Evolutionary conservation across 139 green algal genomes (phyloP).

Genomic region (Tetradesmus lagerheimii): DNA sequence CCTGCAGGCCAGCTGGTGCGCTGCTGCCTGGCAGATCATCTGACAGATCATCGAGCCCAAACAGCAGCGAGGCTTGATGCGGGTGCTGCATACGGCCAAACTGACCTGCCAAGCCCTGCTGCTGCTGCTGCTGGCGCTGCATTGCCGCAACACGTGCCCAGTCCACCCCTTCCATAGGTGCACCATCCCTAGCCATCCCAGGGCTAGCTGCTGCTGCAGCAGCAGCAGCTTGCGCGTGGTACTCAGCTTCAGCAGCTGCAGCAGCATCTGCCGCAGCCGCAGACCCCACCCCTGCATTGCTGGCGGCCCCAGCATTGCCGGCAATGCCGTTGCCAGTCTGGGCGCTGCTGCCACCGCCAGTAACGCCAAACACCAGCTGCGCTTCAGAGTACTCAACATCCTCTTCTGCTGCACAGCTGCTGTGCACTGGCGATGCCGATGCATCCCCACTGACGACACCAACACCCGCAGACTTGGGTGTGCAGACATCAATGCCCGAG

Average conservation of each 20-base stretch:
- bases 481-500: conserved; percentile 23
- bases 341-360: not conserved
- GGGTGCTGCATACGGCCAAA: conserved; percentile 34
- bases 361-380: conserved; percentile 18
- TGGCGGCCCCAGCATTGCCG: not conserved
- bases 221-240: not conserved
- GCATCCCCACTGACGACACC: not conserved
- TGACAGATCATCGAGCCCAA: conserved; percentile 23
- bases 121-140: conserved; percentile 37
- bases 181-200: not conserved
- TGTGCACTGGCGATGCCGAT: not conserved
- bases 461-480: conserved; percentile 10
- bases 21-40: not conserved
- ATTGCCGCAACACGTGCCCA: conserved; percentile 14
- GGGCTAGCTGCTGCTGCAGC: not conserved
- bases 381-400: conserved; percentile 34
- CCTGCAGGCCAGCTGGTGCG: not conserved
- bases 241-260: not conserved
- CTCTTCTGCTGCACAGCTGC: conserved; percentile 3
- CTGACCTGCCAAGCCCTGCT: not conserved
- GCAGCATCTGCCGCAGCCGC: not conserved
- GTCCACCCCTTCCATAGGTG: conserved; percentile 25
- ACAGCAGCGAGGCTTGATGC: not conserved
- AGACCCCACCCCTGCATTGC: not conserved
- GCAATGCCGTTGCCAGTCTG: not conserved